Evolutionary conservation across 441 rosid genomes (phyloP).

Genomic region (Viola pubescens): DNA sequence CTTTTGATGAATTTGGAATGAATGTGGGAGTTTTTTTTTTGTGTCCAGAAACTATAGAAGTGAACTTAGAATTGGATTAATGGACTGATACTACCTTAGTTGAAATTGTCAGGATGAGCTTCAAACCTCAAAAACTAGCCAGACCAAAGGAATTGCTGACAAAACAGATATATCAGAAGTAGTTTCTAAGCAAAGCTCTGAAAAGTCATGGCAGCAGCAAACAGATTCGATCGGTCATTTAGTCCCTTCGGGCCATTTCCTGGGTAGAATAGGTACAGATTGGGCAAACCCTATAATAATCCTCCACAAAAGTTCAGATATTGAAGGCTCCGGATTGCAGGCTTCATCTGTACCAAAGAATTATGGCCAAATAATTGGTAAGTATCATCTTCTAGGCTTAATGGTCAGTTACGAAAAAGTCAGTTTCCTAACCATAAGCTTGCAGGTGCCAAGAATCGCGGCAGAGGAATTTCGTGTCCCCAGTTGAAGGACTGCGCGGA

Average conservation of each 20-base stretch:
- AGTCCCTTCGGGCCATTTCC: constrained; percentile 20
- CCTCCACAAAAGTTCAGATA: constrained; percentile 32
- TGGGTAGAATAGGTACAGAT: constrained; percentile 14
- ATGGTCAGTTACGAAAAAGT: too few relatives aligned
- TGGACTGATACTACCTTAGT: constrained; percentile 1
- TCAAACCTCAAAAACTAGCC: constrained; percentile 8
- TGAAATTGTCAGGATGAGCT: constrained; percentile 26
- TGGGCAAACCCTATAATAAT: constrained; percentile 42
- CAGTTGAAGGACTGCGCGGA: constrained; percentile 45
- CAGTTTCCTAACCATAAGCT: constrained; percentile 8
- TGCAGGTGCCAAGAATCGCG: constrained; percentile 18
- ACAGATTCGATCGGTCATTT: constrained; percentile 18
- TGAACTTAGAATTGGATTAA: too few relatives aligned
- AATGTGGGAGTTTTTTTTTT: too few relatives aligned
- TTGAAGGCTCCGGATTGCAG: not conserved
- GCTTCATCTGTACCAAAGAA: too few relatives aligned
- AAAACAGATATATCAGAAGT: constrained; percentile 12
- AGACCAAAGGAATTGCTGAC: constrained; percentile 13
- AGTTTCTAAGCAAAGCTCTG: not conserved
- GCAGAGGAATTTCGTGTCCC: constrained; percentile 18
- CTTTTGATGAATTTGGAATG: too few relatives aligned
- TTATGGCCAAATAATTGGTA: not conserved
- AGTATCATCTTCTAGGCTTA: not conserved
- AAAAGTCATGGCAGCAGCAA: constrained; percentile 17
- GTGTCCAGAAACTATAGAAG: too few relatives aligned